Conservation (phyloP, 1,284 basidiomycete species). For the Ceraceosorus bombacis region DNA sequence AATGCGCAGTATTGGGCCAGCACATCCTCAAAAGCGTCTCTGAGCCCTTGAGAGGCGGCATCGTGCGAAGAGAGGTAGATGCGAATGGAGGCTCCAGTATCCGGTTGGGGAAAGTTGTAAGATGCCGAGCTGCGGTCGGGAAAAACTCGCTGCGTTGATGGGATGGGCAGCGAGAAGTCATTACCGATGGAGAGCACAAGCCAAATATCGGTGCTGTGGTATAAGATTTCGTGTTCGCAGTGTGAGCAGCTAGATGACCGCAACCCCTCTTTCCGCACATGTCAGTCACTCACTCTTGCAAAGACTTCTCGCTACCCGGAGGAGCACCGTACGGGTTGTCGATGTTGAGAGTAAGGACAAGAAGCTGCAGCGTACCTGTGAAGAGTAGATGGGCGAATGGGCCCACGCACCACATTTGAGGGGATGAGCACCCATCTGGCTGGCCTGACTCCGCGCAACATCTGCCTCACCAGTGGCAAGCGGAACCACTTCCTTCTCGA, state of each 20-base stretch:
- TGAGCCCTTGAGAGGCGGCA: background rate
- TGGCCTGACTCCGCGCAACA: too few species aligned
- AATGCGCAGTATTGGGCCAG: constrained; percentile 34
- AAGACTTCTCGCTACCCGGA: background rate
- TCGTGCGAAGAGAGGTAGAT: constrained; percentile 16
- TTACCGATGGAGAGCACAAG: constrained; percentile 26
- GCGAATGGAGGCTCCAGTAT: constrained; percentile 27
- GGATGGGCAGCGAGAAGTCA: constrained; percentile 23
- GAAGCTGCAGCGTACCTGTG: background rate
- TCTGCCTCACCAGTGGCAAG: too few species aligned
- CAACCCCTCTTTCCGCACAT: background rate
- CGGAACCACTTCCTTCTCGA: too few species aligned
- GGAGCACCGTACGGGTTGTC: background rate
- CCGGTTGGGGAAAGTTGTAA: constrained; percentile 26
- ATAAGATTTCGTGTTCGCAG: too few species aligned
- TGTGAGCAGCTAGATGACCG: background rate
- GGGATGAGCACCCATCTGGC: too few species aligned
- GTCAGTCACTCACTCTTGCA: background rate
- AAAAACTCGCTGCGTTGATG: constrained; percentile 22
- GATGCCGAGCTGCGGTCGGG: constrained; percentile 18
- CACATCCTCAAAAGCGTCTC: constrained; percentile 24
- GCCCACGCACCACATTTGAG: too few species aligned
- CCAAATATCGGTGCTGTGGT: constrained; percentile 14
- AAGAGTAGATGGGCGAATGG: too few species aligned
- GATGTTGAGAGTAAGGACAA: background rate